phyloP scores from a whole-genome alignment of 768 basidiomycete genomes.

The Russula emetica region DNA sequence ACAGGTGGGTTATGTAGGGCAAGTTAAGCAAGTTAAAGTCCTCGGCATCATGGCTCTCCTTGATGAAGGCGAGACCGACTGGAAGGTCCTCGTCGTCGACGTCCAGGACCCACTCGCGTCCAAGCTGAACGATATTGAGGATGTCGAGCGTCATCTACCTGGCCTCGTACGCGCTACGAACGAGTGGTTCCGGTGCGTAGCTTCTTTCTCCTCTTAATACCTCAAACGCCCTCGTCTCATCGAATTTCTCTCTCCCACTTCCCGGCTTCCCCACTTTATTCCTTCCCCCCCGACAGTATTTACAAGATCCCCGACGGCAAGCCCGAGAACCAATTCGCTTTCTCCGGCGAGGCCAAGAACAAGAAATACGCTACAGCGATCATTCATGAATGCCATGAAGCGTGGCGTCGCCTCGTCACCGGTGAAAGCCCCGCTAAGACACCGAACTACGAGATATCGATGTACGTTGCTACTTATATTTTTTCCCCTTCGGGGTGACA shows the following conservation, averaged over 20 bases:
- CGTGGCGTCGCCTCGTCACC: constrained; percentile 89
- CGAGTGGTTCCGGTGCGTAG: constrained; percentile 90
- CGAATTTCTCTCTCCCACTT: background rate
- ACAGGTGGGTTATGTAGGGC: constrained; percentile 93
- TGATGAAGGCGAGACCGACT: constrained; percentile 99
- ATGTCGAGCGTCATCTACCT: constrained; percentile 96
- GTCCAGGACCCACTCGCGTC: constrained; percentile 91
- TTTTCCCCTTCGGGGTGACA: background rate
- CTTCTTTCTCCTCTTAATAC: background rate
- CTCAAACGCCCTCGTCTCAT: background rate
- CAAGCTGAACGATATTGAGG: constrained; percentile 98
- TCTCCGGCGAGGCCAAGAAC: constrained; percentile 99
- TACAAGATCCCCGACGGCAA: constrained; percentile 97
- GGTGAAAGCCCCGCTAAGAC: constrained; percentile 78
- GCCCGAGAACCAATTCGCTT: constrained; percentile 97
- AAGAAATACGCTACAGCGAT: constrained; percentile 99
- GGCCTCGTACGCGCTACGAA: constrained; percentile 96
- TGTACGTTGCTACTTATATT: constrained; percentile 46
- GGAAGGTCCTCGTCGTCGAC: constrained; percentile 99
- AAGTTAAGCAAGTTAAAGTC: constrained; percentile 99
- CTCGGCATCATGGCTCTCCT: constrained; percentile 99
- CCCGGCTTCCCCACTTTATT: too few relatives aligned
- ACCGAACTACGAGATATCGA: constrained; percentile 68
- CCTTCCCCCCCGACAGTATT: constrained; percentile 48
- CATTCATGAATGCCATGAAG: constrained; percentile 97